These are phyloP conservation scores for Chloropicon primus DNA, from an alignment of 139 green algal genomes.

Conservation along the genomic window DNA sequence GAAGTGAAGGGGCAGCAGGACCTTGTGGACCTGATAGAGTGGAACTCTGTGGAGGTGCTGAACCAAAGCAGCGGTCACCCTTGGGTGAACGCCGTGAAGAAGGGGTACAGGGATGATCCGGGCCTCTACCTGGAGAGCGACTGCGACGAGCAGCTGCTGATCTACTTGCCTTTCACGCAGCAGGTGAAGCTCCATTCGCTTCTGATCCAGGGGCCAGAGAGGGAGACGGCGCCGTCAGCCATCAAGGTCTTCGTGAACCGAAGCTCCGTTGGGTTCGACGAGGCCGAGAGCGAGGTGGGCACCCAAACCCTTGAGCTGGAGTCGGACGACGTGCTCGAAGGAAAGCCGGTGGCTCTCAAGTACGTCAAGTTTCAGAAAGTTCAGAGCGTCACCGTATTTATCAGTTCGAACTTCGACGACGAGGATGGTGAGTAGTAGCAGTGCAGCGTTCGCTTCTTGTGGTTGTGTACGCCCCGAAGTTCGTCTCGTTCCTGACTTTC, in stretches of 20 bases:
- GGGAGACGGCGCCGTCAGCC: constrained; percentile 9
- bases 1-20: background rate
- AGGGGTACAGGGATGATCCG: constrained; percentile 61
- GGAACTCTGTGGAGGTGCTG: background rate
- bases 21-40: background rate
- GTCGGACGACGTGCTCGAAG: constrained; percentile 9
- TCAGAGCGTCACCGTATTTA: constrained; percentile 44
- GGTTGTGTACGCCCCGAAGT: too few relatives aligned
- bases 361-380: constrained; percentile 69
- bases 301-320: constrained; percentile 14
- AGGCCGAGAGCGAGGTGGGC: background rate
- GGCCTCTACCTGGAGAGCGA: constrained; percentile 59
- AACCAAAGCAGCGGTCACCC: background rate
- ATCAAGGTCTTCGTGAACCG: constrained; percentile 52
- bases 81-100: constrained; percentile 4
- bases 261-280: constrained; percentile 35
- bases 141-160: constrained; percentile 73
- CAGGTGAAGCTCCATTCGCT: constrained; percentile 52
- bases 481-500: too few relatives aligned
- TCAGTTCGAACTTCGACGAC: constrained; percentile 49
- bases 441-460: too few relatives aligned
- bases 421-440: constrained; percentile 36
- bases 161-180: constrained; percentile 66
- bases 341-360: constrained; percentile 20
- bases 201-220: constrained; percentile 41